phyloP scores from a whole-genome alignment of 768 basidiomycete genomes.

The Pisolithus microcarpus region DNA sequence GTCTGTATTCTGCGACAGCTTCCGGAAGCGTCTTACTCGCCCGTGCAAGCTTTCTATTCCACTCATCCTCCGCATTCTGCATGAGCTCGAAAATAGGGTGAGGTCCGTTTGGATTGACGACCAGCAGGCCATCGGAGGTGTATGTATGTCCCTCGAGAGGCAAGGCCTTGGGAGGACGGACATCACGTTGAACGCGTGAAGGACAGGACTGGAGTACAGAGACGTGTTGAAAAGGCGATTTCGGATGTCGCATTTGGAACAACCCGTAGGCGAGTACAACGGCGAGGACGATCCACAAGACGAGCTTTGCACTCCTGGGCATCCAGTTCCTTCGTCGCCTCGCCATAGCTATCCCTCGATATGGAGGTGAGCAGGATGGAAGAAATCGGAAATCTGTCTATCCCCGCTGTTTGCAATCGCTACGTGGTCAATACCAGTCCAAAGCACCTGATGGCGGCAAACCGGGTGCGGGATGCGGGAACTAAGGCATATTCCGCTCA shows the following conservation, averaged over 20 bases:
- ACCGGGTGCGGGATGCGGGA: too few relatives aligned
- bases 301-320: not conserved
- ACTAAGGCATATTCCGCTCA: too few relatives aligned
- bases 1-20: conserved; percentile 33
- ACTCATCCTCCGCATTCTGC: conserved; percentile 27
- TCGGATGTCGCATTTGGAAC: not conserved
- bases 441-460: too few relatives aligned
- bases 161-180: not conserved
- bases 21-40: conserved; percentile 32
- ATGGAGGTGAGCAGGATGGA: too few relatives aligned
- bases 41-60: conserved; percentile 28
- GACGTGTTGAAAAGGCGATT: not conserved
- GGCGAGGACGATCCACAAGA: not conserved
- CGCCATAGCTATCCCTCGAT: not conserved
- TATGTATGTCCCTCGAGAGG: conserved; percentile 13
- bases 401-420: too few relatives aligned
- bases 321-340: not conserved
- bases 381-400: too few relatives aligned
- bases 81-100: conserved; percentile 42
- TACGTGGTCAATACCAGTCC: too few relatives aligned
- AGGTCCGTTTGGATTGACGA: conserved; percentile 28
- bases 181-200: not conserved
- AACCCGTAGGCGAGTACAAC: not conserved
- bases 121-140: conserved; percentile 24
- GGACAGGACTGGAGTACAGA: not conserved